Evolutionary conservation across 352 stramenopile genomes (phyloP), one percentile per base, ranked within the genome.

Genomic region (Phytophthora tubulina): DNA sequence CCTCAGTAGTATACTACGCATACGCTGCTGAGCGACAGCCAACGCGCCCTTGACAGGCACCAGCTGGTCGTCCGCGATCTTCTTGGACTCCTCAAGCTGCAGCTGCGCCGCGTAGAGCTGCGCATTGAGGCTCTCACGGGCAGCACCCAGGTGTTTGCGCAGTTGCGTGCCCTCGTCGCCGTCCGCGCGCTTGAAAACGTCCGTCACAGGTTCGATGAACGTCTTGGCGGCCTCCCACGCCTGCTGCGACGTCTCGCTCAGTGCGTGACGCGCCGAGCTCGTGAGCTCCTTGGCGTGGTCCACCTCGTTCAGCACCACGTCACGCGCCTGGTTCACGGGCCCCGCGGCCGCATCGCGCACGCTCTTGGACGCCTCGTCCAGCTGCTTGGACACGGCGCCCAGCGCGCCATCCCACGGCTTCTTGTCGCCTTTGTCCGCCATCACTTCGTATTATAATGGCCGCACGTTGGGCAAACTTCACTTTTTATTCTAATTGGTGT

Each of bases 131-230:
- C 73, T 66, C 69, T 84, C 70, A 14, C 87, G 85, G 31, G 72
- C 81, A 15, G 33, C 49, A 3, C 73, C 81, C 46, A 94, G 78
- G 17, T 88, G 65, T 39, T 86, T 90, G 63, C 87, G 87, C 67
- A 94, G 69, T 62, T 78, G 62, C 17, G 87, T 94, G 56, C 87
- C 87, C 45, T 94, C 85, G 21, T 75, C 66, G 30, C 79, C 81
- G 17, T 89, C 79, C 33, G 84, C 85, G 66, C 87, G 79, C 60
- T 91, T 75, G 67, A 91, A 94, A 6, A 93, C 72, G 57, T 88
- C 70, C 51, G 88, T 70, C 52, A 92, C 67, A 10, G 85, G 87
- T n/a, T 62, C 68, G 50, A 86, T 73, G 17, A 76, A 55, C 59
- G 64, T 73, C 74, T 81, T 78, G 11, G 88, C 32, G n/a, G 67